Conservation (phyloP, 495 filamentous ascomycete genomes). For the Hamigera avellanea region DNA sequence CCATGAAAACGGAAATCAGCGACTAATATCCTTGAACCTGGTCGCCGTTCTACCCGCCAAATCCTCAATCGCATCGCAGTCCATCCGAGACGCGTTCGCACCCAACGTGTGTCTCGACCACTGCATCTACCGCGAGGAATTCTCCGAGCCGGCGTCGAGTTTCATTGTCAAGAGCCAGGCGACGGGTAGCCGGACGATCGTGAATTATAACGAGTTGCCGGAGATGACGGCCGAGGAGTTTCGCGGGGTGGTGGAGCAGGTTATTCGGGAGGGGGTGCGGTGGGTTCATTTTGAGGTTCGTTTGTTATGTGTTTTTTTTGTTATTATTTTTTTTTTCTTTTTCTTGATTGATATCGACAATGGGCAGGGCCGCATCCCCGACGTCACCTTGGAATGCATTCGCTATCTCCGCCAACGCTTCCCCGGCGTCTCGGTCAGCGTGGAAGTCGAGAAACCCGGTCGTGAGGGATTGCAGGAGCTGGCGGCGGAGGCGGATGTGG, state of each 20-base stretch:
- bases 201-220: constrained; percentile 55
- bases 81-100: constrained; percentile 29
- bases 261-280: constrained; percentile 11
- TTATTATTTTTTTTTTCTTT: background rate
- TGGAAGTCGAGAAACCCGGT: constrained; percentile 60
- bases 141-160: constrained; percentile 50
- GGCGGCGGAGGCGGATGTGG: constrained; percentile 50
- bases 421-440: constrained; percentile 43
- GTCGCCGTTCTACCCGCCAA: constrained; percentile 30
- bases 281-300: constrained; percentile 71
- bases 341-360: background rate
- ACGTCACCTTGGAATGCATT: constrained; percentile 51
- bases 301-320: constrained; percentile 1
- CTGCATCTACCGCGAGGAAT: constrained; percentile 47
- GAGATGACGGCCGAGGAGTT: constrained; percentile 56
- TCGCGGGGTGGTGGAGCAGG: constrained; percentile 13
- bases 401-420: constrained; percentile 37
- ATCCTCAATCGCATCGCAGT: constrained; percentile 24
- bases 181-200: constrained; percentile 53
- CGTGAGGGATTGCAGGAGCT: constrained; percentile 48
- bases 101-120: constrained; percentile 33
- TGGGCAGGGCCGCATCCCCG: constrained; percentile 51
- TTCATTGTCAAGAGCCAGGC: constrained; percentile 55
- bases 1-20: background rate
- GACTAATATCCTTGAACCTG: constrained; percentile 21